Evolutionary conservation across 176 grass and related monocot species (phyloP), one percentile per base, ranked within the genome.

Genomic region (Lolium multiflorum): DNA sequence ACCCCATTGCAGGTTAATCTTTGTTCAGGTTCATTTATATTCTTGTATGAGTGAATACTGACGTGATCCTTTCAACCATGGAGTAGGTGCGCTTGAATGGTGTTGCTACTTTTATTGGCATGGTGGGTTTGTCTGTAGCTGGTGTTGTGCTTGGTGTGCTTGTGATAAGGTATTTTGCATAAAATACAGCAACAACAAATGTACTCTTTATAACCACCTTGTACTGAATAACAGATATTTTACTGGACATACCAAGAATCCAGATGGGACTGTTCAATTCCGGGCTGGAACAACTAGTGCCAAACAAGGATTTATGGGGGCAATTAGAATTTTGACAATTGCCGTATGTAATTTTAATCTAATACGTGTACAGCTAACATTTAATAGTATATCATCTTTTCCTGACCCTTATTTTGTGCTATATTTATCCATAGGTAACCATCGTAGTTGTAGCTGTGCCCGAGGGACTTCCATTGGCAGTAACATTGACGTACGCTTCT

Each of bases 381-480:
- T 79, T 20, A 79, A 76, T 54, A 80, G 26, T 59, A 62, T 44
- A 28, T 79, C 86, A 47, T 77, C 24, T 71, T 75, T 77, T 84
- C 55, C 20, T 67, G 39, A 72, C 73, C 26, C 61, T 90, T 75
- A 83, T 85, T 87, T 80, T 86, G 2, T 84, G 10, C 84, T n/a
- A 64, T 41, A 24, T 81, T 89, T 88, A 38, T 89, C 71, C 46
- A 63, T 55, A 98, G 96, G 96, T 98, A 48, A 98, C 97, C 10
- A 98, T 98, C 43, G 84, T 98, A 55, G 97, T 96, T 61, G 97
- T 98, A 58, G 97, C 97, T 81, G 97, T 98, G 81, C 97, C 97
- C 3, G 97, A 98, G 93, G 97, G 97, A 76, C 93, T 98, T 84
- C 97, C 97, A 58, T 91, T 98, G 82, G 97, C 97, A 82, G 93